Percentiles rank a stretch among this genome's conserved stretches.
These are phyloP conservation scores for Trypanosoma conorhini DNA, from an alignment of 208 protist species.

Conservation along the genomic window DNA sequence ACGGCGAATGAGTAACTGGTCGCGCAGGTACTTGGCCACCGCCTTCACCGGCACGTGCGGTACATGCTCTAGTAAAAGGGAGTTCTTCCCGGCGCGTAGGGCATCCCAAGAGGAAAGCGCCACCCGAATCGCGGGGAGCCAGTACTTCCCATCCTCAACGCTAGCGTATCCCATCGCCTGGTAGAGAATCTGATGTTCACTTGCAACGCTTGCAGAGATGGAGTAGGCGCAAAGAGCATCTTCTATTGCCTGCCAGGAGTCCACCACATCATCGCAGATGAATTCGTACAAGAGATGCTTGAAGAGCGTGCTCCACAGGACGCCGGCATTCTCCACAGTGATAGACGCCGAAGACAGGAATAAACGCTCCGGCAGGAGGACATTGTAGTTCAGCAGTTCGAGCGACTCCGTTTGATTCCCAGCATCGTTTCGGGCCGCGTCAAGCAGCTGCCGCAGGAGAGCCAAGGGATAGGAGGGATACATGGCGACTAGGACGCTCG, in stretches of 20 bases:
- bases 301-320: conserved; percentile 36
- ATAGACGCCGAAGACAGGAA: conserved; percentile 36
- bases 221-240: conserved; percentile 43
- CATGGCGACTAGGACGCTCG: conserved; percentile 57
- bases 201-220: conserved; percentile 3
- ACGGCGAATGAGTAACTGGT: conserved; percentile 41
- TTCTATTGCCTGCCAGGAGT: conserved; percentile 63
- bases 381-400: conserved; percentile 57
- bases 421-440: conserved; percentile 47
- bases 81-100: conserved; percentile 12
- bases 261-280: conserved; percentile 68
- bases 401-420: conserved; percentile 36
- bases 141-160: background rate
- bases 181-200: conserved; percentile 17
- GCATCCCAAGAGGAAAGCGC: conserved; percentile 19
- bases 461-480: conserved; percentile 62
- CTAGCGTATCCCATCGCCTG: conserved; percentile 5
- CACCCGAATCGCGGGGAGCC: conserved; percentile 10
- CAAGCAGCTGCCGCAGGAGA: conserved; percentile 50
- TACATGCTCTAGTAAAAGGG: conserved; percentile 23
- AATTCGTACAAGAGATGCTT: conserved; percentile 48
- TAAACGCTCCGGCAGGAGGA: conserved; percentile 58
- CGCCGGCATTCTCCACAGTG: conserved; percentile 8
- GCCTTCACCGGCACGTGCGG: conserved; percentile 37
- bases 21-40: conserved; percentile 44